Percentiles rank a stretch among this genome's conserved stretches.
phyloP scores from a whole-genome alignment of 768 basidiomycete species.

The Amanita jacksonii region DNA sequence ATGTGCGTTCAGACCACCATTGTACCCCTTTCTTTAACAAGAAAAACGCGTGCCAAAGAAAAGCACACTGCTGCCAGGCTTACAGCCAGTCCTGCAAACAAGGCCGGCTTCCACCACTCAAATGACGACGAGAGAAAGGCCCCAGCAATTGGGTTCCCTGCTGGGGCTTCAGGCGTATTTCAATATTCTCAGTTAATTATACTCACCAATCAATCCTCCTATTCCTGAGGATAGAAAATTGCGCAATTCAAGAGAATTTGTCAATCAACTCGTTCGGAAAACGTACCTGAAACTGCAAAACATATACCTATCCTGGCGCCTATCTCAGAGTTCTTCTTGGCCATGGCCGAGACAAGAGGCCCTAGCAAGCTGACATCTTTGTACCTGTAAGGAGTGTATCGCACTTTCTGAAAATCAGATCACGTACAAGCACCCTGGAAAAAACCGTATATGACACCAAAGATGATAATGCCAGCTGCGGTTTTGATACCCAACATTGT shows the following conservation, averaged over 20 bases:
- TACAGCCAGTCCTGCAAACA: constrained; percentile 41
- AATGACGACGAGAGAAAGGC: constrained; percentile 41
- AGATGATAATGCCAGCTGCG: constrained; percentile 25
- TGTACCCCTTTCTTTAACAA: constrained; percentile 5
- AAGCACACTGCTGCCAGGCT: constrained; percentile 14
- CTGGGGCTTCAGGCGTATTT: no score
- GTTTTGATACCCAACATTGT: constrained; percentile 31
- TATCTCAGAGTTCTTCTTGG: constrained; percentile 37
- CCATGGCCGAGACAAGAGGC: constrained; percentile 34
- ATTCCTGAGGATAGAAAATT: constrained; percentile 24
- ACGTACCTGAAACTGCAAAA: constrained; percentile 36
- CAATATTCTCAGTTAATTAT: not conserved
- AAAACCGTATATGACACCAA: constrained; percentile 36
- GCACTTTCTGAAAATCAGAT: constrained; percentile 1
- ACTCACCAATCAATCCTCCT: constrained; percentile 30
- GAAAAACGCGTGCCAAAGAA: not conserved
- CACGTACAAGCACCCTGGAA: constrained; percentile 36
- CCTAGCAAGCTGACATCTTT: constrained; percentile 32
- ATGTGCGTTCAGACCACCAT: not conserved
- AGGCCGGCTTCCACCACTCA: constrained; percentile 48
- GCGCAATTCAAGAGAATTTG: not conserved
- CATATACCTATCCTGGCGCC: constrained; percentile 45
- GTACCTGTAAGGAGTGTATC: constrained; percentile 11
- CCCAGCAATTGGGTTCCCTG: constrained; percentile 50
- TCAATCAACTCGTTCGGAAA: constrained; percentile 2